Evolutionary conservation across 1,284 basidiomycete species (phyloP).

Genomic region (Macrocybe sp.): DNA sequence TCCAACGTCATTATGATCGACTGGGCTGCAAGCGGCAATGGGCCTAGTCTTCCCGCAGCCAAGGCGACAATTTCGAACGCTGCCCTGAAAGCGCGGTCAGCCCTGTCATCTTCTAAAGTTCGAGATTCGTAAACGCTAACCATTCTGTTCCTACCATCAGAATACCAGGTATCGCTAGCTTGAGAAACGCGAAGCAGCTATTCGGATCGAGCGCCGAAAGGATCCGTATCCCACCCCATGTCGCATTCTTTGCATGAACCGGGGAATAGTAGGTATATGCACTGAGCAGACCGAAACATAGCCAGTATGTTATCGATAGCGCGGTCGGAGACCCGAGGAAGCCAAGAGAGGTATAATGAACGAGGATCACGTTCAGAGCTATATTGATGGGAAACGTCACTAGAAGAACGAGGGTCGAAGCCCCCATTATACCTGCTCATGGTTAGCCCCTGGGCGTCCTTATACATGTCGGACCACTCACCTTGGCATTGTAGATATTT

Average conservation of each 20-base stretch:
- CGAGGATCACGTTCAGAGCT: constrained; percentile 49
- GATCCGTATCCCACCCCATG: constrained; percentile 59
- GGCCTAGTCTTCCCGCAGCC: constrained; percentile 65
- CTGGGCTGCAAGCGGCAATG: constrained; percentile 66
- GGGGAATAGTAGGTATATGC: constrained; percentile 45
- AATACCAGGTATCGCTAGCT: constrained; percentile 67
- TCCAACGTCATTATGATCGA: constrained; percentile 82
- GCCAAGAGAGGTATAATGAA: constrained; percentile 57
- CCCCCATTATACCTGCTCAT: constrained; percentile 61
- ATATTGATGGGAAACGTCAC: constrained; percentile 62
- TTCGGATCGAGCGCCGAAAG: constrained; percentile 39
- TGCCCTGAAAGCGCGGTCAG: constrained; percentile 41
- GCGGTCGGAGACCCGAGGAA: constrained; percentile 62
- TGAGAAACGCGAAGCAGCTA: constrained; percentile 52
- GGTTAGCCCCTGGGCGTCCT: not conserved
- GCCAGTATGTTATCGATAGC: constrained; percentile 66
- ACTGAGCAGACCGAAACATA: constrained; percentile 53
- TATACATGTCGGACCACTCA: constrained; percentile 20
- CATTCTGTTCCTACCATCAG: constrained; percentile 78
- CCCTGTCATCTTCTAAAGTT: not conserved
- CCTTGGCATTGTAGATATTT: constrained; percentile 80
- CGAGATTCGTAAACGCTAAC: constrained; percentile 30
- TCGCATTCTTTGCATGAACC: constrained; percentile 47
- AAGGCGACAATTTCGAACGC: constrained; percentile 78
- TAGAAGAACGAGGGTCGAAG: constrained; percentile 59